Base-by-base conservation (phyloP, 2,329 filamentous ascomycete species). In the Blumeria graminis region DNA sequence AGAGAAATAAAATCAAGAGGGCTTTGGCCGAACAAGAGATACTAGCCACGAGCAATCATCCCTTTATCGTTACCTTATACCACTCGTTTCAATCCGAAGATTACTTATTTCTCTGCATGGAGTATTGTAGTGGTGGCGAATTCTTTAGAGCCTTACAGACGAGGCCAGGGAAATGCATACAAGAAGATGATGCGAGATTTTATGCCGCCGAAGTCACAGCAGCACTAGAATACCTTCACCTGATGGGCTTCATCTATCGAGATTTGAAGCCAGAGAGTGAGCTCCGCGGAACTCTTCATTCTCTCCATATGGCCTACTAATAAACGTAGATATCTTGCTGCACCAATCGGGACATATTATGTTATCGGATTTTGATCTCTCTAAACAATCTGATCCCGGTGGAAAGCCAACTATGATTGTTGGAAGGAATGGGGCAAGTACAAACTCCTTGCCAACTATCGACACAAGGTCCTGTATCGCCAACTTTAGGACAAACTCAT, bases 271-370 rank as follows among this genome's bases (percentile, higher is more conserved):
- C 92, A 61, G 92, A 98, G 72, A 86, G 89, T 94, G 75, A 64
- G 86, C 76, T 58, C 34, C 22, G 22, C 22, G 22, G 22, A 28
- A 28, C n/a, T 28, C 13, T 34, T 32, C 60, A 57, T 51, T 9
- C 59, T 59, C 63, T 28, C 22, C 22, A 28, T 28, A 28, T 28
- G 22, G 22, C 22, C 22, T 28, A 63, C 72, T 76, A 65, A 75
- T 62, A 28, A 28, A 5, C 39, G 6, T 62, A 95, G 89, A 98
- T 65, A 98, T 98, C 62, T 76, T 98, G 13, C 80, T 98, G 22
- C 92, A 98, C 68, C 92, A 98, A 69, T 96, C 92, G n/a, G 92
- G 92, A 14, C 92, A 98, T 69, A 98, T 98, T 64, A 98, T 98
- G 92, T 77, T 98, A 68, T 96, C 92, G 59, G 92, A 98, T 71